These are phyloP conservation scores for Thozetella sp. DNA, from an alignment of 495 filamentous ascomycete species.

Conservation along the genomic window DNA sequence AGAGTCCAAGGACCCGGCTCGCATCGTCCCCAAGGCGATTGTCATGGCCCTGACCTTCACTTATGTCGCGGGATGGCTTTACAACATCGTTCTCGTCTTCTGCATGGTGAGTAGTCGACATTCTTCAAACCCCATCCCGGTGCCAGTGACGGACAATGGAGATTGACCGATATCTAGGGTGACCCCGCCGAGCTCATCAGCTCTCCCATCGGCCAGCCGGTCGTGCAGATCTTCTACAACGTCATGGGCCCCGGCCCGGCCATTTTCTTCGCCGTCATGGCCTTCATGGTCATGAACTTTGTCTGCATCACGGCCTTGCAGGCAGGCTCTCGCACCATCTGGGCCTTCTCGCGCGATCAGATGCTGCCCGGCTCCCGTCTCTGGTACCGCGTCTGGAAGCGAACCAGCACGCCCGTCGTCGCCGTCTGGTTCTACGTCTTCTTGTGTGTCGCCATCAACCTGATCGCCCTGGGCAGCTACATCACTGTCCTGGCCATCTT, in stretches of 20 bases:
- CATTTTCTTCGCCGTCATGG: slow-evolving; percentile 57
- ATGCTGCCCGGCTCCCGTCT: slow-evolving; percentile 50
- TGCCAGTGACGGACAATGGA: too few species aligned
- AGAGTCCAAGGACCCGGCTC: slow-evolving; percentile 56
- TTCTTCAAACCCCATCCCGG: neutral
- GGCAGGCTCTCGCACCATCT: slow-evolving; percentile 58
- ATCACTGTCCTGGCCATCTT: slow-evolving; percentile 59
- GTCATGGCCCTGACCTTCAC: slow-evolving; percentile 57
- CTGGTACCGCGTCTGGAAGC: slow-evolving; percentile 50
- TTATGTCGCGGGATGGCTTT: slow-evolving; percentile 58
- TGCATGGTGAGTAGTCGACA: slow-evolving; percentile 32
- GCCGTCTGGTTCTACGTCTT: slow-evolving; percentile 60
- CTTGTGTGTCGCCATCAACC: slow-evolving; percentile 59
- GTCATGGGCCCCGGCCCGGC: slow-evolving; percentile 54
- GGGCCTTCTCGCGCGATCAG: slow-evolving; percentile 59
- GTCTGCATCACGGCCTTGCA: slow-evolving; percentile 62
- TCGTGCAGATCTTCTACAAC: slow-evolving; percentile 64
- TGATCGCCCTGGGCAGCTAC: slow-evolving; percentile 61
- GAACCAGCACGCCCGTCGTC: slow-evolving; percentile 54
- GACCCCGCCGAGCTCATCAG: slow-evolving; percentile 42
- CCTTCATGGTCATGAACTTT: slow-evolving; percentile 55
- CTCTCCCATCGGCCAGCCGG: slow-evolving; percentile 50
- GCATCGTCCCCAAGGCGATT: slow-evolving; percentile 60
- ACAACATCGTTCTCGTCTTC: slow-evolving; percentile 61
- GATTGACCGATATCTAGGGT: slow-evolving; percentile 20